Evolutionary conservation across 2,329 filamentous ascomycete genomes (phyloP), one percentile per base, ranked within the genome.

Genomic region (Venturia asperata): DNA sequence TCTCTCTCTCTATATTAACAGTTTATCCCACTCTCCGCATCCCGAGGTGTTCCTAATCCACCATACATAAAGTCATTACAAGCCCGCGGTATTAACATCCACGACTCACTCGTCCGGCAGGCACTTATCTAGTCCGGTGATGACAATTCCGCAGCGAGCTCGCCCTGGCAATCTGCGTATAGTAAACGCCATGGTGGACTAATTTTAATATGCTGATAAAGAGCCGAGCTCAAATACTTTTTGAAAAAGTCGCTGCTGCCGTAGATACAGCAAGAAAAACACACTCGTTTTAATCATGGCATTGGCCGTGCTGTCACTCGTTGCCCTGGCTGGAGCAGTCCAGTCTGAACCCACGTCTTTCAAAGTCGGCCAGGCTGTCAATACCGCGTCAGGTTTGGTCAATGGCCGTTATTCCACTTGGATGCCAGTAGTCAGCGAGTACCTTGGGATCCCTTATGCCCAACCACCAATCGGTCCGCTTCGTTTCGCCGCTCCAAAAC

Each of bases 361-460:
- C 30, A 39, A 61, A 39, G n/a, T 70, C 66, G 45, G 70, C 71
- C 39, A 68, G 74, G 21, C 68, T 67, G 71, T 72, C n/a, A 67
- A 69, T 37, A 75, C 74, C 17, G 70, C 69, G 21, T 74, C 71
- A 64, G 74, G 74, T 7, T 67, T 65, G 1, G 69, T 76, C 55
- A 65, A 72, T 52, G 74, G 75, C 13, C 74, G 76, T 58, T 58
- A 62, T 56, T 71, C 73, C 6, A 67, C 68, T 3, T 45, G 41
- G 34, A 13, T 21, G 10, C 71, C 71, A 62, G 68, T 65, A 39
- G 71, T 74, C 11, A 67, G 68, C 15, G 73, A 77, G 41, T 77
- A 74, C 49, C 65, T 77, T 15, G 75, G 74, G 17, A 74, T 76
- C 52, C 72, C 71, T 7, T 77, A 74, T 64, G 75, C 73, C 1